phyloP scores from a whole-genome alignment of 768 basidiomycete genomes.

The Favolaschia claudopus region DNA sequence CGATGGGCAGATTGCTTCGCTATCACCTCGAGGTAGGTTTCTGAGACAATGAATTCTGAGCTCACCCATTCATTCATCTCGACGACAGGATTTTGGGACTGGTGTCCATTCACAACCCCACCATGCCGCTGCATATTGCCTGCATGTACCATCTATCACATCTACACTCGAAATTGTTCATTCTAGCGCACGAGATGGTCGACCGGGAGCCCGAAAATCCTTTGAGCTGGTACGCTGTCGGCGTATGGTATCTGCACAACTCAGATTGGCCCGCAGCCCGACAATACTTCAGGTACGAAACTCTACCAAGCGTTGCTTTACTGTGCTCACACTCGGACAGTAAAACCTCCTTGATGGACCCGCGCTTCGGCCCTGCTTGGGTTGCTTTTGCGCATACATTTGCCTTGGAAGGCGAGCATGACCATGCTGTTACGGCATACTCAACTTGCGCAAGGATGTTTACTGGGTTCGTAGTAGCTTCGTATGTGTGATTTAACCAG shows the following conservation, averaged over 20 bases:
- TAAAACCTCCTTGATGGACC: slow-evolving; percentile 97
- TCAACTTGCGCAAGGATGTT: slow-evolving; percentile 96
- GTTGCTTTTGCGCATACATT: slow-evolving; percentile 98
- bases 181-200: slow-evolving; percentile 95
- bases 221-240: slow-evolving; percentile 98
- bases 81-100: slow-evolving; percentile 78
- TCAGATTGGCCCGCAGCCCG: slow-evolving; percentile 91
- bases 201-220: slow-evolving; percentile 93
- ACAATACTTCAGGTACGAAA: slow-evolving; percentile 89
- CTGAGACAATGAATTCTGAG: too few species aligned
- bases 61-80: not conserved
- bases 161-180: slow-evolving; percentile 91
- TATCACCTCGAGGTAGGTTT: slow-evolving; percentile 77
- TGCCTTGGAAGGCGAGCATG: slow-evolving; percentile 96
- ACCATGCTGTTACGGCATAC: slow-evolving; percentile 97
- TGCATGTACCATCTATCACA: slow-evolving; percentile 97
- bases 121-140: slow-evolving; percentile 93
- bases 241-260: slow-evolving; percentile 92
- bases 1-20: slow-evolving; percentile 95
- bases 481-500: not conserved
- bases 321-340: slow-evolving; percentile 45
- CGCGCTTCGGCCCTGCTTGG: slow-evolving; percentile 96
- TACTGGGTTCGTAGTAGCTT: slow-evolving; percentile 72
- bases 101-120: slow-evolving; percentile 85
- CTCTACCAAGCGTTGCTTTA: not conserved